Evolutionary conservation across 257 asterid genomes (phyloP).

Genomic region (Jacaranda mimosifolia): DNA sequence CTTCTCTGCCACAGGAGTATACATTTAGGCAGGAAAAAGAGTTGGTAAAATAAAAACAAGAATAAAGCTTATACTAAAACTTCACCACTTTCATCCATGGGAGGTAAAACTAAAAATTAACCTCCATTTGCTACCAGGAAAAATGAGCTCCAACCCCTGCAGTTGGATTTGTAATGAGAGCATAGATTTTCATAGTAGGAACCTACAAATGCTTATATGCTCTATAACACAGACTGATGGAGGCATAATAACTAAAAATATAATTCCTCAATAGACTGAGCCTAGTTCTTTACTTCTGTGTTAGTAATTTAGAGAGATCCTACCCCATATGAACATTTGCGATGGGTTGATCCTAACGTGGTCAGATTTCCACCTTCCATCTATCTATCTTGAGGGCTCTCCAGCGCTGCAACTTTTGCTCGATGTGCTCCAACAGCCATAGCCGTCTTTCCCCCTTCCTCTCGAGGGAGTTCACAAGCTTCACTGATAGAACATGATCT

Average conservation of each 20-base stretch:
- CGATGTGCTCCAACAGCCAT: conserved; percentile 45
- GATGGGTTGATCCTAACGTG: conserved; percentile 40
- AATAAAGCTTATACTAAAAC: neutral
- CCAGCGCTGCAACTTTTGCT: conserved; percentile 64
- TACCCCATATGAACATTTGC: conserved; percentile 51
- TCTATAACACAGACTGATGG: conserved; percentile 32
- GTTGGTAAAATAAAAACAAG: conserved; percentile 20
- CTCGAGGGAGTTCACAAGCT: conserved; percentile 60
- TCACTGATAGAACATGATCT: conserved; percentile 58
- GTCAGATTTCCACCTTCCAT: conserved; percentile 67
- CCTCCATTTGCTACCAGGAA: conserved; percentile 56
- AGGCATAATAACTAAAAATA: neutral
- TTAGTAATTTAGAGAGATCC: conserved; percentile 51
- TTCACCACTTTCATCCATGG: conserved; percentile 24
- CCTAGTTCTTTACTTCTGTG: conserved; percentile 43
- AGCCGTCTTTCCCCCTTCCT: conserved; percentile 51
- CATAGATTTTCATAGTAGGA: conserved; percentile 32
- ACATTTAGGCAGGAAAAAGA: conserved; percentile 33
- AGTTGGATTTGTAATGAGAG: conserved; percentile 38
- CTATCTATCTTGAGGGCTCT: conserved; percentile 41
- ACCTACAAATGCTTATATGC: conserved; percentile 33
- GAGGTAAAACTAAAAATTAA: conserved; percentile 49
- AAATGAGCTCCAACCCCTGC: conserved; percentile 54
- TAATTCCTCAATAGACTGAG: conserved; percentile 32
- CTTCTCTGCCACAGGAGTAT: conserved; percentile 29